Percentiles rank a stretch among this genome's conserved stretches.
Evolutionary conservation across 2,329 filamentous ascomycete species (phyloP).

Genomic region (Rhynchosporium agropyri): DNA sequence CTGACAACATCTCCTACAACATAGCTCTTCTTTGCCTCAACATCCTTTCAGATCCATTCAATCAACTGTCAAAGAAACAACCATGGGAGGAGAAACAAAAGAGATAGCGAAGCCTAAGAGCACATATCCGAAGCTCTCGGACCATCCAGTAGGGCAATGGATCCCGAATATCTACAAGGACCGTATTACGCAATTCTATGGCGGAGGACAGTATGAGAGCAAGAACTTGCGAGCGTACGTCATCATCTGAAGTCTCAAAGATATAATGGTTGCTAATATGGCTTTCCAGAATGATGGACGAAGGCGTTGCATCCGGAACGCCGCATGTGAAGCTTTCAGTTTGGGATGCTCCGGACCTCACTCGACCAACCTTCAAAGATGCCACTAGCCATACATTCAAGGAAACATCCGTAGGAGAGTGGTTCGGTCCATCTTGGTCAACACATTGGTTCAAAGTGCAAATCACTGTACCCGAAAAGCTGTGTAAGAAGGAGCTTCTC

Average conservation of each 20-base stretch:
- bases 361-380: constrained; percentile 84
- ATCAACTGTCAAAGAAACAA: constrained; percentile 31
- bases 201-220: constrained; percentile 74
- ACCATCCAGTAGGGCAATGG: constrained; percentile 67
- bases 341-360: constrained; percentile 78
- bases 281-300: constrained; percentile 65
- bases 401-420: constrained; percentile 72
- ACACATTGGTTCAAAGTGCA: constrained; percentile 96
- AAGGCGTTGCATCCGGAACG: constrained; percentile 66
- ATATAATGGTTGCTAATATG: constrained; percentile 21
- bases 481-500: constrained; percentile 77
- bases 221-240: constrained; percentile 73
- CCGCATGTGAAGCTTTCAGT: constrained; percentile 82
- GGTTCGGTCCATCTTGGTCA: constrained; percentile 92
- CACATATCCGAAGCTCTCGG: constrained; percentile 41
- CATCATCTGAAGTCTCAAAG: background rate
- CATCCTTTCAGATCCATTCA: constrained; percentile 21
- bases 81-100: constrained; percentile 43
- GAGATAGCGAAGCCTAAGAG: constrained; percentile 35
- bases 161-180: constrained; percentile 85
- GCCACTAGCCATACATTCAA: constrained; percentile 75
- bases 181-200: constrained; percentile 80
- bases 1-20: constrained; percentile 12
- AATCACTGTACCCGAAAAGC: constrained; percentile 73
- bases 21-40: constrained; percentile 24